Evolutionary conservation across 2,329 filamentous ascomycete genomes (phyloP).

Genomic region (Colletotrichum tamarilloi): DNA sequence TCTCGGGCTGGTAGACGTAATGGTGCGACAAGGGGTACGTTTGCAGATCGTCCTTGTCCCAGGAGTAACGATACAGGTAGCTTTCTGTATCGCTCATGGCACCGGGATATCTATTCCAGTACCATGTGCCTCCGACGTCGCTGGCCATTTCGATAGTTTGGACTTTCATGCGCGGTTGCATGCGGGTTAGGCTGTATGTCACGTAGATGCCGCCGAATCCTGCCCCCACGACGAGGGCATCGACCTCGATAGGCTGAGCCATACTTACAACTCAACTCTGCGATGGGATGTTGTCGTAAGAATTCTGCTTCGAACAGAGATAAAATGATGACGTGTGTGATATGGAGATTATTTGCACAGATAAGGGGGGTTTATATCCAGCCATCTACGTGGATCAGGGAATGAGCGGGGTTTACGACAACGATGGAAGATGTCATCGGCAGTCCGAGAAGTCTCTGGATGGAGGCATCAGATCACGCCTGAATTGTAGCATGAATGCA

Average conservation of each 20-base stretch:
- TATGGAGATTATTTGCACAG: no score
- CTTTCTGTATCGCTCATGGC: neutral
- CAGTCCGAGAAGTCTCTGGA: neutral
- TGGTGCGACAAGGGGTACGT: conserved; percentile 22
- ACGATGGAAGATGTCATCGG: neutral
- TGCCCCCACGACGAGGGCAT: neutral
- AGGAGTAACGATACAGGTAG: conserved; percentile 19
- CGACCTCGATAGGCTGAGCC: neutral
- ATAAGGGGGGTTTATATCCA: no score
- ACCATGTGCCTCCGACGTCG: neutral
- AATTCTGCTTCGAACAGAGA: no score
- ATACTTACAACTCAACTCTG: neutral
- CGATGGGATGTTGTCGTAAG: neutral
- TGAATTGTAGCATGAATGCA: neutral
- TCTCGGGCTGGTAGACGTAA: conserved; percentile 25
- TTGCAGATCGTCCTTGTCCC: conserved; percentile 23
- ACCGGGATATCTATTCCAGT: neutral
- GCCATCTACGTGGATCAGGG: no score
- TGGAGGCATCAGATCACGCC: neutral
- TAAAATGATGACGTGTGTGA: no score
- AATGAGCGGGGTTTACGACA: neutral
- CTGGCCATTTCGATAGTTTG: neutral
- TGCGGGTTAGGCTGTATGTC: neutral
- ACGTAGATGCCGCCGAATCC: neutral
- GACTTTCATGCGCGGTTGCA: neutral